Evolutionary conservation across 495 filamentous ascomycete species (phyloP).

Genomic region (Rostrohypoxylon terebratum): DNA sequence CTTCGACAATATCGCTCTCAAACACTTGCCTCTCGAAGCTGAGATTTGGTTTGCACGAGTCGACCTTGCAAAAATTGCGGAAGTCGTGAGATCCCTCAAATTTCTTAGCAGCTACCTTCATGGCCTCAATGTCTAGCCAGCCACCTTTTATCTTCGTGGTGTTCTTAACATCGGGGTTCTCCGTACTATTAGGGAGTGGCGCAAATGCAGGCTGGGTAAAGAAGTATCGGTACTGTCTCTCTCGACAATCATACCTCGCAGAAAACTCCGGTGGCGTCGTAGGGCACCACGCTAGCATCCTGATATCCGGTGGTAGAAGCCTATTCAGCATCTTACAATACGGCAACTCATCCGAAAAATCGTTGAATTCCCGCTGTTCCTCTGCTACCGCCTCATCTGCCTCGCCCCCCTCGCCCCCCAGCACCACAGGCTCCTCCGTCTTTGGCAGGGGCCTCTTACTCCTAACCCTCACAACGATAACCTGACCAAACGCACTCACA

Average conservation of each 20-base stretch:
- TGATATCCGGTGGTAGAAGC: slow-evolving; percentile 88
- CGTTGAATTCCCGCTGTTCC: slow-evolving; percentile 68
- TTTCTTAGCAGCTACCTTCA: slow-evolving; percentile 81
- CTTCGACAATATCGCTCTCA: slow-evolving; percentile 77
- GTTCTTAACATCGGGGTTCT: slow-evolving; percentile 44
- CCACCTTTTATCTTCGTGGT: slow-evolving; percentile 52
- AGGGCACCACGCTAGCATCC: slow-evolving; percentile 93
- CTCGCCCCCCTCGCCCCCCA: slow-evolving; percentile 4
- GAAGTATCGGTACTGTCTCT: slow-evolving; percentile 93
- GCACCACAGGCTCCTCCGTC: slow-evolving; percentile 32
- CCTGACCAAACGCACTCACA: slow-evolving; percentile 97
- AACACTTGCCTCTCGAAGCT: slow-evolving; percentile 83
- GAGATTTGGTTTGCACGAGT: slow-evolving; percentile 83
- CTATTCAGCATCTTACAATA: slow-evolving; percentile 86
- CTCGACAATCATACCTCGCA: slow-evolving; percentile 91
- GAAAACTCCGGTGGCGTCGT: slow-evolving; percentile 81
- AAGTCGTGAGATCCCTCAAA: slow-evolving; percentile 92
- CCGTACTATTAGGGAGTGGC: slow-evolving; percentile 61
- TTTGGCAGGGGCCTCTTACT: slow-evolving; percentile 72
- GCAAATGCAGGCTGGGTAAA: slow-evolving; percentile 92
- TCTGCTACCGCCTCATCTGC: slow-evolving; percentile 9
- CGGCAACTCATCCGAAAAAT: slow-evolving; percentile 81
- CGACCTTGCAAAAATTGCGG: slow-evolving; percentile 95
- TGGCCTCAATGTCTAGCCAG: slow-evolving; percentile 83
- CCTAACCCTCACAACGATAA: slow-evolving; percentile 83